Evolutionary conservation across 108 stramenopile genomes (phyloP).

Genomic region (Skeletonema marinoi): DNA sequence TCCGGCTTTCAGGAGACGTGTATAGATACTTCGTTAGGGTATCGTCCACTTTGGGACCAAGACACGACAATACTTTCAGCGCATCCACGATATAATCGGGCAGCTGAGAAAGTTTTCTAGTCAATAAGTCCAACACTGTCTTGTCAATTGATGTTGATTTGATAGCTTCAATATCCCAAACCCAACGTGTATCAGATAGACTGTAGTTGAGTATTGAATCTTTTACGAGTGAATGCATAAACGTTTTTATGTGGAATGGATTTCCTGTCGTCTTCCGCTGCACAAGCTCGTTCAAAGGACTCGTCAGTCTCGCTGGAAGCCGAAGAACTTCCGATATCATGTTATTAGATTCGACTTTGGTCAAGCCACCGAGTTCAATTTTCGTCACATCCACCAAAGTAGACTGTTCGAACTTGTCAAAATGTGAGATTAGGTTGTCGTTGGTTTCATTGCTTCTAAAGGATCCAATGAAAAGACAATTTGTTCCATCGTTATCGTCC

Average conservation of each 20-base stretch:
- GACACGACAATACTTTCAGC: constrained; percentile 16
- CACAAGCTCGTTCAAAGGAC: constrained; percentile 5
- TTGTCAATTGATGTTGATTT: neutral
- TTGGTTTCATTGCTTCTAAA: neutral
- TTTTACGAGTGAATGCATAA: constrained; percentile 16
- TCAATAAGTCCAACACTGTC: constrained; percentile 6
- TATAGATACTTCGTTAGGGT: neutral
- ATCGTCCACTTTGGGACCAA: constrained; percentile 16
- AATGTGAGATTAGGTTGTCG: neutral
- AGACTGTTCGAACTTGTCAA: neutral
- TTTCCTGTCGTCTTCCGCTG: constrained; percentile 26
- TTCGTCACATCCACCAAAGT: neutral
- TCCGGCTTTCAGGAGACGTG: neutral
- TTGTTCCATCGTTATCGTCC: neutral
- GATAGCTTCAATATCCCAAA: constrained; percentile 18
- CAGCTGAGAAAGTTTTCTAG: neutral
- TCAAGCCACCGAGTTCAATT: neutral
- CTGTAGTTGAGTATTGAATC: constrained; percentile 8
- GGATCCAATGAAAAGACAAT: neutral
- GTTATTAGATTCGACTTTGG: neutral
- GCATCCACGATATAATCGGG: neutral
- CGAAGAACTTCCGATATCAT: constrained; percentile 17
- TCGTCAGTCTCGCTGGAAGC: constrained; percentile 9
- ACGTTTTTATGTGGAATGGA: constrained; percentile 6
- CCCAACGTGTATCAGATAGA: constrained; percentile 6